Conservation (phyloP, 2,329 filamentous ascomycete genomes). For the Magnaporthales sp. region DNA sequence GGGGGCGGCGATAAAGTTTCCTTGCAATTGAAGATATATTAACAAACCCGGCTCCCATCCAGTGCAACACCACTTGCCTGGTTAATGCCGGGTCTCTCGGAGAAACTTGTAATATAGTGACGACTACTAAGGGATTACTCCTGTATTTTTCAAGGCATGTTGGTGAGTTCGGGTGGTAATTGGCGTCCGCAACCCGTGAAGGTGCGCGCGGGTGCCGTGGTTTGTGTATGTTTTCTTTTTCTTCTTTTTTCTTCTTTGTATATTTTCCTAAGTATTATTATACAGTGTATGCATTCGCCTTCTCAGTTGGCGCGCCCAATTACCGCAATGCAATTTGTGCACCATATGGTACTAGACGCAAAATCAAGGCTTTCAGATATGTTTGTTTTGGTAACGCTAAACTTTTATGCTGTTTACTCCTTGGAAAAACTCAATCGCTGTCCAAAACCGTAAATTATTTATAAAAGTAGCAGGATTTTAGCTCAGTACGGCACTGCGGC, state of each 20-base stretch:
- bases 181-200: not conserved
- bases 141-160: not conserved
- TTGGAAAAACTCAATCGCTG: too few relatives aligned
- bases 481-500: not conserved
- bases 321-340: too few relatives aligned
- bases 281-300: too few relatives aligned
- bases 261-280: too few relatives aligned
- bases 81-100: not conserved
- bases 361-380: too few relatives aligned
- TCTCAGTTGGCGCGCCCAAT: too few relatives aligned
- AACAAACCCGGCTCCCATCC: not conserved
- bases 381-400: too few relatives aligned
- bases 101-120: not conserved
- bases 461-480: not conserved
- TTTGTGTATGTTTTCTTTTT: not conserved
- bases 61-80: not conserved
- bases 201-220: not conserved
- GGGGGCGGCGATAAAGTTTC: not conserved
- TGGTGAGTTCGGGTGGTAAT: not conserved
- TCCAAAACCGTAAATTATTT: too few relatives aligned
- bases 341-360: too few relatives aligned
- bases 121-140: not conserved
- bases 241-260: too few relatives aligned
- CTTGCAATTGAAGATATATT: not conserved
- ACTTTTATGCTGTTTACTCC: not conserved